phyloP scores from a whole-genome alignment of 345 rosid species.

The Orychophragmus violaceus region DNA sequence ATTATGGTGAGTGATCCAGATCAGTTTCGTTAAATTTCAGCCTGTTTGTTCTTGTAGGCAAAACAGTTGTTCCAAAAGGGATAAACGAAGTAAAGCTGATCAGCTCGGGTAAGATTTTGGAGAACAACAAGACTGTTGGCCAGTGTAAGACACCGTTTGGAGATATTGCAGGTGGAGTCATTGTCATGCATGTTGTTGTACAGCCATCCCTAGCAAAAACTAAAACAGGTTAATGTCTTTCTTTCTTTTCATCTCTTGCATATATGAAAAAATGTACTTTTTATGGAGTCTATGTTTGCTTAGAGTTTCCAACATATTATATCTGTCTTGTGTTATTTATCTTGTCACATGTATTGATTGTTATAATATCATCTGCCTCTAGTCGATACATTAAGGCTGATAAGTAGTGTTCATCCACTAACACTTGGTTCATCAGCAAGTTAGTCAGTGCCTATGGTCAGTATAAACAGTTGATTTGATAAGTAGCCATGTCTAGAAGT shows the following conservation, averaged over 20 bases:
- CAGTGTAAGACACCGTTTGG: conserved; percentile 78
- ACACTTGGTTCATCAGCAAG: neutral
- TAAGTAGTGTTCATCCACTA: neutral
- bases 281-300: neutral
- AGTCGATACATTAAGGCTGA: neutral
- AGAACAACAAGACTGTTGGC: conserved; percentile 71
- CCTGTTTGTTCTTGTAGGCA: conserved; percentile 36
- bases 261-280: neutral
- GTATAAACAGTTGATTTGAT: neutral
- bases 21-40: neutral
- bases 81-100: conserved; percentile 84
- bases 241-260: neutral
- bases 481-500: too few species aligned
- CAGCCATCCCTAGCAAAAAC: conserved; percentile 67
- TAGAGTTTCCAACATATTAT: neutral
- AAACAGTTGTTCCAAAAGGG: conserved; percentile 63
- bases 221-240: conserved; percentile 46
- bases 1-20: neutral
- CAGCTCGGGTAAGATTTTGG: conserved; percentile 83
- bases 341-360: neutral
- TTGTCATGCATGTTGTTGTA: conserved; percentile 88
- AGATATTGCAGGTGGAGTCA: conserved; percentile 52
- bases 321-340: neutral
- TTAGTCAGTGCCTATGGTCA: conserved; percentile 3
- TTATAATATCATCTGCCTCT: neutral